Evolutionary conservation across 164 flowering plant species (phyloP), one percentile per base, ranked within the genome.

Genomic region (Tinospora cordifolia): DNA sequence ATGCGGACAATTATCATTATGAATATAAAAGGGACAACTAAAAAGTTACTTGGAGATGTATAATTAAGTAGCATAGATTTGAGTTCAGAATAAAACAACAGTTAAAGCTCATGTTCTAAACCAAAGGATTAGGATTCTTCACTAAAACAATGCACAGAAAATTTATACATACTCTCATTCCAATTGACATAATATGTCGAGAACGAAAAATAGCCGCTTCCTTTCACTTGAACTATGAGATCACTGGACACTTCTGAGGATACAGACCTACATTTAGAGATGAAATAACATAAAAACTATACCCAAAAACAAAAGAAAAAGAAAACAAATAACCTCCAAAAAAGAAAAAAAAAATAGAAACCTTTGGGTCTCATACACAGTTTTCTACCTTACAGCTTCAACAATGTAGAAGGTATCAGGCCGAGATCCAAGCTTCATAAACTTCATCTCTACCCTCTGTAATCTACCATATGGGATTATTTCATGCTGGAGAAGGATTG

Each of bases 391-490:
- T 34, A 90, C 90, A 71, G 90, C 85, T 51, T 90, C 97, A 11
- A 86, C 69, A 25, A 92, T 87, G 75, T 84, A 83, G 84, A 94
- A 94, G 69, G 97, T 89, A 73, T 94, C 99, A 3, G 99, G 95
- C 65, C 95, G 85, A 74, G 91, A 89, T 70, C 99, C 99, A 65
- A 94, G 90, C 75, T 94, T 90, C 99, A 94, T 94, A 68, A 88
- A 94, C 93, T 94, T 94, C 99, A 94, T 94, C 72, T 72, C 83
- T 83, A 54, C 30, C 47, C 59, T 75, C 72, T 51, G 40, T 65
- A 6, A 15, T 65, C 46, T 65, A 63, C 49, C 71, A 34, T 68
- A 63, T 10, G 22, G 68, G n/a, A n/a, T 26, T 39, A 44, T 62
- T 74, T 58, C n/a, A n/a, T n/a, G n/a, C n/a, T n/a, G n/a, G n/a